Conservation (phyloP, 805 yeast species). For the Saturnispora bothae region DNA sequence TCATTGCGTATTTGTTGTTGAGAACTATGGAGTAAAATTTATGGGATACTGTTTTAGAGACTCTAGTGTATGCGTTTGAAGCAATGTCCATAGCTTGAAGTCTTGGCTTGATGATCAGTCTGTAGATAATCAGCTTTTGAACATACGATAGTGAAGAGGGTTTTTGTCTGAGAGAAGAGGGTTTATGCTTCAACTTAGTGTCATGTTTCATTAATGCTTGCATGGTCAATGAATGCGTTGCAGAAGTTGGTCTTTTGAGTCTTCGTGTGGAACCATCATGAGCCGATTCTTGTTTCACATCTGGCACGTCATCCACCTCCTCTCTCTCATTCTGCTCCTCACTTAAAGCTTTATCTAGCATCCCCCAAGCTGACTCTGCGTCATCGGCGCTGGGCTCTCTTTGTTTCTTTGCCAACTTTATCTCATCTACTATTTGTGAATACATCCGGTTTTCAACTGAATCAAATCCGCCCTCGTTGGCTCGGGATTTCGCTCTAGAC, state of each 20-base stretch:
- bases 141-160: slow-evolving; percentile 24
- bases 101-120: slow-evolving; percentile 39
- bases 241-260: slow-evolving; percentile 10
- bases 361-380: slow-evolving; percentile 10
- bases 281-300: too few relatives aligned
- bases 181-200: background rate
- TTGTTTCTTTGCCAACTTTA: slow-evolving; percentile 1
- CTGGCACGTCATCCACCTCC: background rate
- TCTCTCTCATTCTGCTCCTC: background rate
- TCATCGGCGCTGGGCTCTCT: background rate
- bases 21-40: slow-evolving; percentile 34
- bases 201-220: slow-evolving; percentile 13
- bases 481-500: slow-evolving; percentile 9
- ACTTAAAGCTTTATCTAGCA: slow-evolving; percentile 4
- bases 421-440: slow-evolving; percentile 6
- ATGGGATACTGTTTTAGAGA: slow-evolving; percentile 56
- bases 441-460: slow-evolving; percentile 6
- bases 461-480: slow-evolving; percentile 4
- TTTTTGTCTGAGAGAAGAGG: background rate
- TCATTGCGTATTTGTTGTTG: slow-evolving; percentile 11
- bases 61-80: slow-evolving; percentile 35
- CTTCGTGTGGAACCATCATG: too few relatives aligned
- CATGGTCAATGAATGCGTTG: slow-evolving; percentile 5
- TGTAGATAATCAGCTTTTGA: slow-evolving; percentile 49
- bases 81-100: slow-evolving; percentile 27